Percentiles rank a stretch among this genome's conserved stretches.
These are phyloP conservation scores for Cercophora newfieldiana DNA, from an alignment of 495 filamentous ascomycete species.

Conservation along the genomic window DNA sequence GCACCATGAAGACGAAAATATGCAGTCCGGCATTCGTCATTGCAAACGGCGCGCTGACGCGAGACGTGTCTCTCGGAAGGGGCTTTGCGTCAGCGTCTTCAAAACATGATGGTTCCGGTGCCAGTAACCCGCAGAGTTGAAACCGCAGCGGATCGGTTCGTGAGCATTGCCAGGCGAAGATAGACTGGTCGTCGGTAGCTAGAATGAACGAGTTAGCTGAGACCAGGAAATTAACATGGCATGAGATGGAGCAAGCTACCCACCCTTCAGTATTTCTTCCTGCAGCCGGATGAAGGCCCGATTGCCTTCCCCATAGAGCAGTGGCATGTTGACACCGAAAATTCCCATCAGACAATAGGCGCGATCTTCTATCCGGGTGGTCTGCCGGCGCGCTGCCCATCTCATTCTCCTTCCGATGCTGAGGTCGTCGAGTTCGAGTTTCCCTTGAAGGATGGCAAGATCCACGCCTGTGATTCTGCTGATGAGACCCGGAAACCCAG, in stretches of 20 bases:
- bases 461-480: slow-evolving; percentile 1
- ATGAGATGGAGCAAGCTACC: background rate
- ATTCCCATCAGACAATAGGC: slow-evolving; percentile 10
- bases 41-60: background rate
- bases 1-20: background rate
- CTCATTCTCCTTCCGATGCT: background rate
- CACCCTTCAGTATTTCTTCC: slow-evolving; percentile 8
- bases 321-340: background rate
- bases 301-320: slow-evolving; percentile 1
- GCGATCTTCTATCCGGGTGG: background rate
- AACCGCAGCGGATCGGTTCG: background rate
- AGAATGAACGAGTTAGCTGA: background rate
- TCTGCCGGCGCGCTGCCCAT: background rate
- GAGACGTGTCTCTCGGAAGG: background rate
- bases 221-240: background rate
- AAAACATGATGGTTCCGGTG: background rate
- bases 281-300: slow-evolving; percentile 5
- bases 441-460: background rate
- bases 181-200: background rate
- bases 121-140: background rate
- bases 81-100: background rate
- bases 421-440: background rate
- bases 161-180: slow-evolving; percentile 3
- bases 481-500: background rate
- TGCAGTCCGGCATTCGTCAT: slow-evolving; percentile 5